Conservation (phyloP, 2,329 filamentous ascomycete species). For the Thermoascus crustaceus region DNA sequence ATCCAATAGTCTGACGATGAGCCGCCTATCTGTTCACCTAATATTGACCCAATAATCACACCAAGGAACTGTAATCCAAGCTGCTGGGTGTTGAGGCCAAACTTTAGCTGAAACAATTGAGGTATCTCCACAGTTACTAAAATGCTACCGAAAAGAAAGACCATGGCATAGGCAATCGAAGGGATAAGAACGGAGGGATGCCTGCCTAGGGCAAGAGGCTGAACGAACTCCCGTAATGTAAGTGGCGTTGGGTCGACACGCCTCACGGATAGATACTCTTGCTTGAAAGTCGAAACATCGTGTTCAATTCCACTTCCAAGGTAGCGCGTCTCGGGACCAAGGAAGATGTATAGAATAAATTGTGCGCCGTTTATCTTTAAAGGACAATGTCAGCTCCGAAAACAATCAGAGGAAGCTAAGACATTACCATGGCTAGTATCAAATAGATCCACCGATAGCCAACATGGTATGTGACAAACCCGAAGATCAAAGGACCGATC, state of each 20-base stretch:
- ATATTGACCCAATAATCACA: slow-evolving; percentile 49
- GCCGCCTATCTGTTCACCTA: slow-evolving; percentile 53
- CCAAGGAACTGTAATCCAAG: slow-evolving; percentile 52
- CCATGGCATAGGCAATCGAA: slow-evolving; percentile 47
- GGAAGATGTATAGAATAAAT: slow-evolving; percentile 48
- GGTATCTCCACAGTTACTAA: slow-evolving; percentile 53
- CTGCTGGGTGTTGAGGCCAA: slow-evolving; percentile 49
- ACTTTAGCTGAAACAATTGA: slow-evolving; percentile 49
- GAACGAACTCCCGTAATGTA: slow-evolving; percentile 42
- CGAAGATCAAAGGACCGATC: slow-evolving; percentile 28
- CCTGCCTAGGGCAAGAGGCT: slow-evolving; percentile 40
- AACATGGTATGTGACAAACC: slow-evolving; percentile 43
- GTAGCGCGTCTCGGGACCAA: slow-evolving; percentile 50
- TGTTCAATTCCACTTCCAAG: slow-evolving; percentile 21
- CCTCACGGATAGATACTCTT: slow-evolving; percentile 38
- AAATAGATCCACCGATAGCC: slow-evolving; percentile 54
- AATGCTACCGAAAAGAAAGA: slow-evolving; percentile 49
- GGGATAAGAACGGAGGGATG: slow-evolving; percentile 45
- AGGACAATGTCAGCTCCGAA: slow-evolving; percentile 7
- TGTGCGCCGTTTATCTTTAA: slow-evolving; percentile 48
- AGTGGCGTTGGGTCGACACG: slow-evolving; percentile 48
- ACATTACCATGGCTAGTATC: slow-evolving; percentile 46
- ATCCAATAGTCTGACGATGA: slow-evolving; percentile 50
- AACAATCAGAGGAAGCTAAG: slow-evolving; percentile 7
- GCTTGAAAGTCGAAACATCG: slow-evolving; percentile 31